Base-by-base conservation (phyloP, 2,329 filamentous ascomycete species). In the Phialocephala subalpina region DNA sequence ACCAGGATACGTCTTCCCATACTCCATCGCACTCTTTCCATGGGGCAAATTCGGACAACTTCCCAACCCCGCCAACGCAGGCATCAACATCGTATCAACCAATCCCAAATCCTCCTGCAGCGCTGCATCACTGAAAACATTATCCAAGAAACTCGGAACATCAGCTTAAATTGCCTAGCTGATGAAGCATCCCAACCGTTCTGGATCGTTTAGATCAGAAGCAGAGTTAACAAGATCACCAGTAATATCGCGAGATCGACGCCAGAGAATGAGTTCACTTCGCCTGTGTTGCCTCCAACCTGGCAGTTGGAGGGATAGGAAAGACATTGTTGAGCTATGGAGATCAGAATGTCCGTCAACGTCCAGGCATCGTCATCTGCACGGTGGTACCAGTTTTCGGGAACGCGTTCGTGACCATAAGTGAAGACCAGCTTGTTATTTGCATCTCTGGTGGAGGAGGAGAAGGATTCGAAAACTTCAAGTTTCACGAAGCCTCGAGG, bases 281-380 rank as follows among this genome's bases (percentile, higher is more conserved):
- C 78, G 22, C 84, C 83, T 3, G 80, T 79, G 70, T 87, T 87
- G 11, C 85, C 85, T 5, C 85, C 85, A 22, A 87, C 58, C 16
- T 60, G 45, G 33, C 64, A 66, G 49, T 64, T 64, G 47, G 58
- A 56, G 3, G 67, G 67, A 62, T 84, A 78, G 67, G 81, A 78
- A 20, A 74, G 6, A 40, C 66, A 65, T 58, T 65, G 58, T 25
- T 68, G 66, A 6, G 79, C 71, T 66, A 75, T 79, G 40, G 71
- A 70, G 14, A 82, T 66, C 2, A 82, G 70, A 20, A 64, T 62
- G 69, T 84, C 83, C 18, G 81, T 65, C 45, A 79, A 77, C 25
- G 78, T 74, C 42, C 78, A 76, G 9, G 82, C 68, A 9, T 86
- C 74, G 22, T 79, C 79, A 29, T 62, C 59, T 14, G 67, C 62